These are phyloP conservation scores for Rubia occidens DNA, from an alignment of 305 asterid genomes.

Conservation along the genomic window DNA sequence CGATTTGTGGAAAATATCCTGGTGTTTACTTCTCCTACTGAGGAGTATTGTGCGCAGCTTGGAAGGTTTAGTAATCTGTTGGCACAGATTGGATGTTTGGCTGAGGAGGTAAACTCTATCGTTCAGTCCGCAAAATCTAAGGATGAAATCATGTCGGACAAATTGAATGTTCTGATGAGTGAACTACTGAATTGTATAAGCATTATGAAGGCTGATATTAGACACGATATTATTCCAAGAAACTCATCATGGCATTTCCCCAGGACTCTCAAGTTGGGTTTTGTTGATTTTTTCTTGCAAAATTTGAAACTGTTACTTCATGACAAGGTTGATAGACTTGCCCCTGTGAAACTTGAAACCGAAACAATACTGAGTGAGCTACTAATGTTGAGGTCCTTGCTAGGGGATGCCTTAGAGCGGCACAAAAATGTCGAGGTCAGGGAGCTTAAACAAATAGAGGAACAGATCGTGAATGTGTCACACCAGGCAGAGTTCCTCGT, in stretches of 20 bases:
- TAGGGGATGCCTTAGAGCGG: constrained; percentile 2
- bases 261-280: not conserved
- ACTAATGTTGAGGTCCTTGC: constrained; percentile 2
- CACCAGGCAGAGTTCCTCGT: constrained; percentile 5
- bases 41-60: not conserved
- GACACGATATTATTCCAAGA: not conserved
- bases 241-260: not conserved
- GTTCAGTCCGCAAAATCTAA: not conserved
- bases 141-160: not conserved
- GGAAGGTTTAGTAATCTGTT: constrained; percentile 1
- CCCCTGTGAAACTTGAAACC: not conserved
- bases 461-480: not conserved
- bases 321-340: not conserved
- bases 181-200: not conserved
- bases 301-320: not conserved
- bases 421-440: not conserved
- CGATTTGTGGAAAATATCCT: not conserved
- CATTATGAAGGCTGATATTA: not conserved
- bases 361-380: not conserved
- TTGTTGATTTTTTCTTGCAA: constrained; percentile 3
- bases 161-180: not conserved
- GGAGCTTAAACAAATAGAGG: not conserved
- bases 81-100: not conserved
- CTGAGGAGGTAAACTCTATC: not conserved
- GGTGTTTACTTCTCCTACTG: not conserved